phyloP scores from a whole-genome alignment of 2,329 filamentous ascomycete species.

The Trichoderma simmonsii region DNA sequence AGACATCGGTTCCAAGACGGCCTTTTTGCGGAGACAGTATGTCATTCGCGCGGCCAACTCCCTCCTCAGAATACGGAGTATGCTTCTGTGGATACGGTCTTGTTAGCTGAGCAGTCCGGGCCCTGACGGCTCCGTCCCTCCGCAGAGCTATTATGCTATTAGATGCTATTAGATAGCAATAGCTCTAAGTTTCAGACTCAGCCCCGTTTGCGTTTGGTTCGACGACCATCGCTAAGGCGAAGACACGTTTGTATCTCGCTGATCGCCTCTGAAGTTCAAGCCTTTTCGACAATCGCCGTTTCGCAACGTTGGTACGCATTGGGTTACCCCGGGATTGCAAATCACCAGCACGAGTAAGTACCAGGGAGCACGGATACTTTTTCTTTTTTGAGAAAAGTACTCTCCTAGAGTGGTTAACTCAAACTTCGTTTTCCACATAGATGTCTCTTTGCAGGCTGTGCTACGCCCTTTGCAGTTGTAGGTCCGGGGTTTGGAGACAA shows the following conservation, averaged over 20 bases:
- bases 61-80: conserved; percentile 71
- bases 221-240: not conserved
- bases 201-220: not conserved
- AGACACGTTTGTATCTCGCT: not conserved
- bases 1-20: conserved; percentile 66
- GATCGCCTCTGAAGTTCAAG: not conserved
- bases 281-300: not conserved
- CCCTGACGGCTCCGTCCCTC: not conserved
- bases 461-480: not conserved
- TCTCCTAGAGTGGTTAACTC: not conserved
- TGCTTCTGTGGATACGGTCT: conserved; percentile 31
- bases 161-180: not conserved
- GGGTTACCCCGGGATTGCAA: not conserved
- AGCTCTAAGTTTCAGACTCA: not conserved
- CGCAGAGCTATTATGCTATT: not conserved
- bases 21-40: conserved; percentile 84
- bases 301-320: not conserved
- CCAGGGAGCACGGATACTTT: not conserved
- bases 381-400: not conserved
- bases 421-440: not conserved
- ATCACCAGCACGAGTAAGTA: not conserved
- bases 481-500: not conserved
- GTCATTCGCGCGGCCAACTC: conserved; percentile 56
- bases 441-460: not conserved
- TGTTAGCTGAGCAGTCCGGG: not conserved